Base-by-base conservation (phyloP, 2,329 filamentous ascomycete genomes). In the Colletotrichum abscissum region DNA sequence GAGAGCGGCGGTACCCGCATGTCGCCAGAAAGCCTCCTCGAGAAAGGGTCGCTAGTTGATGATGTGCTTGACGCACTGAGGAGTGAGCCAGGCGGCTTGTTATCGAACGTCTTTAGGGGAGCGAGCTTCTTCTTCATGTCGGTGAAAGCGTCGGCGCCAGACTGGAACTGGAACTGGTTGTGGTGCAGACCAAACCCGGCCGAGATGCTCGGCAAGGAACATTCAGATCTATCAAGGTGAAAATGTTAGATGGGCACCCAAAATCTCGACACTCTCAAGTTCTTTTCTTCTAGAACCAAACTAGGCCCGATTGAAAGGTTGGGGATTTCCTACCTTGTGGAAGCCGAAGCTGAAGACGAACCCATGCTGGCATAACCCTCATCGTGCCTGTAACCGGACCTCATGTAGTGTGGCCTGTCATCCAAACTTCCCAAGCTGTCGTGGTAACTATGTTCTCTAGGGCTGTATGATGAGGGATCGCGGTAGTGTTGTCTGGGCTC, bases 71-170 rank as follows among this genome's bases (percentile, higher is more conserved):
- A 71, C 11, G 83, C 79, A 69, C 83, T 85, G 6, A 88, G 80
- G 4, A 82, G 81, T 11, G 86, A 86, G 62, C 84, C 83, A 16
- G 81, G 79, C 26, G 86, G 83, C 19, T 80, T 79, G 66, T 83
- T 86, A 69, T 88, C 86, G n/a, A 85, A 77, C 0, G 81, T 82
- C 49, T 85, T 82, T 49, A 84, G 80, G 1, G 85, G 84, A 70
- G 90, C 85, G n/a, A 91, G 82, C 80, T 88, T 91, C 79, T 88
- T 88, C 72, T 89, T 86, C 78, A 90, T 84, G 72, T 83, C 86
- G 72, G 88, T 86, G 65, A 90, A 86, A 16, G 86, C 81, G 57
- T 87, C 82, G 76, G 85, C 84, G 64, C 83, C 82, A 4, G 85
- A 83, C 60, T 82, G 82, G 74, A 88, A 87, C 69, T 87, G 83